Evolutionary conservation across 2,329 filamentous ascomycete species (phyloP).

Genomic region (Xylaria polymorpha): DNA sequence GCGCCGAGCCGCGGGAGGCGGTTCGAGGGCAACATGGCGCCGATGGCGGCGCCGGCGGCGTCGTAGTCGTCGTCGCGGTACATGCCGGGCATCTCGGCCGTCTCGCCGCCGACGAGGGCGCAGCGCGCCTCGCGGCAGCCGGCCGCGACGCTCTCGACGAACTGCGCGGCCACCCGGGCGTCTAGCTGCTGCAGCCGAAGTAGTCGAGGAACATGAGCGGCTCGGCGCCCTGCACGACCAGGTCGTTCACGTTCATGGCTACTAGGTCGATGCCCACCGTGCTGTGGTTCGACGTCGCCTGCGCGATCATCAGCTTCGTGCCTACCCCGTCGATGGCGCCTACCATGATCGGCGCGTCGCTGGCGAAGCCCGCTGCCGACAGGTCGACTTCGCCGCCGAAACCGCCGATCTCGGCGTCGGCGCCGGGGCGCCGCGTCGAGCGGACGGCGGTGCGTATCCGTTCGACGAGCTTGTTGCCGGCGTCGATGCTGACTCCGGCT

Average conservation of each 20-base stretch:
- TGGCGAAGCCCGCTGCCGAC: conserved; percentile 74
- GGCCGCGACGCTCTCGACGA: conserved; percentile 88
- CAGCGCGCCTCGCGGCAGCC: conserved; percentile 88
- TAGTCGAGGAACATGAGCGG: conserved; percentile 98
- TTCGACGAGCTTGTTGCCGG: conserved; percentile 91
- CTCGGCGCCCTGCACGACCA: conserved; percentile 94
- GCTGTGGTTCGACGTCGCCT: conserved; percentile 87
- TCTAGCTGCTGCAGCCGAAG: conserved; percentile 92
- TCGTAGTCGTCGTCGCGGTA: conserved; percentile 92
- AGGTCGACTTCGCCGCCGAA: conserved; percentile 92
- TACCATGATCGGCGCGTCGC: conserved; percentile 82
- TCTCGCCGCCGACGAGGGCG: conserved; percentile 95
- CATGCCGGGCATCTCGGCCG: conserved; percentile 97
- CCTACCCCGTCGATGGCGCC: conserved; percentile 96
- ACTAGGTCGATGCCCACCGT: conserved; percentile 97
- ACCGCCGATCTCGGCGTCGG: conserved; percentile 92
- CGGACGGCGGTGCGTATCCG: conserved; percentile 91
- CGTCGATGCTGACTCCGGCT: conserved; percentile 93
- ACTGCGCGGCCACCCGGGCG: conserved; percentile 80
- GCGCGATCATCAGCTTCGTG: conserved; percentile 96
- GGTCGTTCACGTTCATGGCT: conserved; percentile 98
- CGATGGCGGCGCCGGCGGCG: conserved; percentile 88
- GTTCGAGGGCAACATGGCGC: conserved; percentile 76
- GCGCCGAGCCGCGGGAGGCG: conserved; percentile 79
- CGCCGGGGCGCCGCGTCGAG: conserved; percentile 84